phyloP scores from a whole-genome alignment of 2,329 filamentous ascomycete species.

The Sporothrix pallida region DNA sequence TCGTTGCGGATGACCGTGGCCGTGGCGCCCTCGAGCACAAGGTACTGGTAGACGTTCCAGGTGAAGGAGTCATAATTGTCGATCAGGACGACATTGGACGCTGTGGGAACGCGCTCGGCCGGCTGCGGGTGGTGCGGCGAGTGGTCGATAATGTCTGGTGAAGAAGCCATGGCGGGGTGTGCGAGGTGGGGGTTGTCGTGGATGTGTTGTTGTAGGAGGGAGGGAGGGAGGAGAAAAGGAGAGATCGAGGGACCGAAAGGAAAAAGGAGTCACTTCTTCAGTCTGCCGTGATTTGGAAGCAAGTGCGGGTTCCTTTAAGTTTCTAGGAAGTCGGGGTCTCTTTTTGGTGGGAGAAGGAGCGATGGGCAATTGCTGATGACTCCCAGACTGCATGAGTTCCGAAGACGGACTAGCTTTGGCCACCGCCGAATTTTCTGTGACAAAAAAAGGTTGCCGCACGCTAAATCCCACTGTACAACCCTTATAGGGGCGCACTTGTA shows the following conservation, averaged over 20 bases:
- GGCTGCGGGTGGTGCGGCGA: constrained; percentile 84
- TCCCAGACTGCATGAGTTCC: constrained; percentile 8
- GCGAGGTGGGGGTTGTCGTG: not conserved
- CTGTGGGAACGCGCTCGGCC: constrained; percentile 73
- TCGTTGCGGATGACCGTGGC: constrained; percentile 94
- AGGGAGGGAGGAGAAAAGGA: not conserved
- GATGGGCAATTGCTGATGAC: constrained; percentile 15
- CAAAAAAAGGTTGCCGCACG: not conserved
- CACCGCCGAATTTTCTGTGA: constrained; percentile 21
- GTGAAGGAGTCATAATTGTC: constrained; percentile 99
- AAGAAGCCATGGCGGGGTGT: constrained; percentile 54
- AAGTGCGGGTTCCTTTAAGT: not conserved
- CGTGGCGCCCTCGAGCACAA: constrained; percentile 90
- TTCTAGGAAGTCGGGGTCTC: not conserved
- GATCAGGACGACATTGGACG: constrained; percentile 90
- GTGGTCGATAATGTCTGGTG: constrained; percentile 68
- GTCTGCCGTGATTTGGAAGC: not conserved
- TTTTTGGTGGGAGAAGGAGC: not conserved
- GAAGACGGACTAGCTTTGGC: constrained; percentile 30
- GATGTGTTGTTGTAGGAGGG: not conserved
- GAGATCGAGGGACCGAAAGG: not conserved
- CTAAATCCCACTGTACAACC: not conserved
- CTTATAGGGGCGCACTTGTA: not conserved
- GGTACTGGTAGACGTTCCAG: constrained; percentile 99
- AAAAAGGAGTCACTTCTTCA: not conserved